These are phyloP conservation scores for Phlebopus sp. DNA, from an alignment of 1,284 basidiomycete genomes.

Conservation along the genomic window DNA sequence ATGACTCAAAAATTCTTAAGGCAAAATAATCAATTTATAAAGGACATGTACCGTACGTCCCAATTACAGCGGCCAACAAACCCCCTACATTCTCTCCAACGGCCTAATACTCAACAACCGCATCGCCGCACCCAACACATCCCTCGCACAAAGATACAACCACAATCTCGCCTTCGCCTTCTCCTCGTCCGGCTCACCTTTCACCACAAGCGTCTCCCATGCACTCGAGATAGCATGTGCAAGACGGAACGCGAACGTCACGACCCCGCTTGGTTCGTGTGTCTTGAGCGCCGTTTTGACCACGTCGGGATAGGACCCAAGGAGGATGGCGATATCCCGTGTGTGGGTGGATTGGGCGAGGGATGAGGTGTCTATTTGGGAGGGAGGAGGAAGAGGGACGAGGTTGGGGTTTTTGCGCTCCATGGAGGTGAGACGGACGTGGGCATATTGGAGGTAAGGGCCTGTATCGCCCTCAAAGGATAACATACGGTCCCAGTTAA, in stretches of 20 bases:
- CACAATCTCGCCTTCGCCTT: conserved; percentile 88
- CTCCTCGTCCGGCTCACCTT: conserved; percentile 74
- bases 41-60: no score
- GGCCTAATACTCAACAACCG: conserved; percentile 85
- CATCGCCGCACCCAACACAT: conserved; percentile 87
- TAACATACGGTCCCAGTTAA: conserved; percentile 94
- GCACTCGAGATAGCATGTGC: conserved; percentile 83
- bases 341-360: conserved; percentile 75
- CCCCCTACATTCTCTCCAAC: conserved; percentile 83
- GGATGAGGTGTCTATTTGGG: conserved; percentile 66
- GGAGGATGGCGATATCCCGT: conserved; percentile 82
- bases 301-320: conserved; percentile 89
- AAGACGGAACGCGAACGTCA: conserved; percentile 74
- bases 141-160: conserved; percentile 85
- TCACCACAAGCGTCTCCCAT: conserved; percentile 86
- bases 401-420: conserved; percentile 92
- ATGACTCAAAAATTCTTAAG: no score
- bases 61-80: no score
- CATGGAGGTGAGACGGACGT: conserved; percentile 92
- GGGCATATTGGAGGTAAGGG: conserved; percentile 94
- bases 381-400: conserved; percentile 69
- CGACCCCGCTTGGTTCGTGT: conserved; percentile 89
- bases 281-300: conserved; percentile 83
- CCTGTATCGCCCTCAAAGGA: conserved; percentile 98
- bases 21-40: no score